Evolutionary conservation across 2,329 filamentous ascomycete genomes (phyloP).

Genomic region (Mycosphaerella arachidis): DNA sequence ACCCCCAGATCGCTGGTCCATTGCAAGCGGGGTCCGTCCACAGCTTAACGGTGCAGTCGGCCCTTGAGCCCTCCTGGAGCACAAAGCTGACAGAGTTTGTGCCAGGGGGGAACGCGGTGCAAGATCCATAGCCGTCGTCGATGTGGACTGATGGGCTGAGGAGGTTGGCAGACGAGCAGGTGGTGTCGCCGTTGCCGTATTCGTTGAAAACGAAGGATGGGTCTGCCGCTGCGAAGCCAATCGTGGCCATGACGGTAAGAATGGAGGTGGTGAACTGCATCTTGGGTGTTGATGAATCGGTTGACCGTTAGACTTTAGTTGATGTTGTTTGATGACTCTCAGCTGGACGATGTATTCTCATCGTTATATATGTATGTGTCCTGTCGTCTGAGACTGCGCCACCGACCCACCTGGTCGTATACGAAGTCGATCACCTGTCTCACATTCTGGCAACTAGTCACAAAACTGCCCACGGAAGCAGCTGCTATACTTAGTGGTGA

Average conservation of each 20-base stretch:
- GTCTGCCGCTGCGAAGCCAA: not conserved
- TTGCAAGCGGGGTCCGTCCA: not conserved
- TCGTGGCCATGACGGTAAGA: not conserved
- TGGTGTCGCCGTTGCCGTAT: slow-evolving; percentile 3
- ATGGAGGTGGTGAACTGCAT: not conserved
- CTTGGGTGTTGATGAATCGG: not conserved
- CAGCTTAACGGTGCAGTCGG: not conserved
- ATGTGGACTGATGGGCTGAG: slow-evolving; percentile 2
- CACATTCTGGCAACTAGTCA: not conserved
- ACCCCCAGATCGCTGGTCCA: not conserved
- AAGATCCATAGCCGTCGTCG: not conserved
- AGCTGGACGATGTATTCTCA: no score
- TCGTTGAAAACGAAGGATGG: slow-evolving; percentile 1
- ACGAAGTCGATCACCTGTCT: not conserved
- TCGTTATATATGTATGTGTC: not conserved
- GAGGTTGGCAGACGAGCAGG: not conserved
- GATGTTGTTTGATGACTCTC: not conserved
- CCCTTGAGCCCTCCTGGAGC: not conserved
- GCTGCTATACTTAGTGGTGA: not conserved
- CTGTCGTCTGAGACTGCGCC: not conserved
- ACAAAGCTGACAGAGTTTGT: not conserved
- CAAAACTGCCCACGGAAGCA: no score
- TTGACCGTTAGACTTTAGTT: not conserved
- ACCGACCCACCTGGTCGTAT: not conserved
- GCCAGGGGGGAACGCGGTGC: not conserved